Conservation (phyloP, 495 filamentous ascomycete species). For the Tuber borchii region DNA sequence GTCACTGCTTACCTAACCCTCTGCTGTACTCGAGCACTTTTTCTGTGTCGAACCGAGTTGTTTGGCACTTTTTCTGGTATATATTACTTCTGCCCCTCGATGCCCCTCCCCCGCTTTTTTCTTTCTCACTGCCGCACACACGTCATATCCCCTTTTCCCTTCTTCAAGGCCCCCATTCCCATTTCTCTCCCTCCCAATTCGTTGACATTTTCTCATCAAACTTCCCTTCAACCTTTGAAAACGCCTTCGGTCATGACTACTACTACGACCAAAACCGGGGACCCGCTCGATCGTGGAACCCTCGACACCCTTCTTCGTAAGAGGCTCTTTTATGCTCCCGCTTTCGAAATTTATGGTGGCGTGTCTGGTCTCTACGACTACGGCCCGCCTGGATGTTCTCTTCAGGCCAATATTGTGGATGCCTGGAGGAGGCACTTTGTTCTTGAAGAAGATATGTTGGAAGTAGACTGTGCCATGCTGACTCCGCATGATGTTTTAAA, state of each 20-base stretch:
- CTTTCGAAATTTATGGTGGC: constrained; percentile 90
- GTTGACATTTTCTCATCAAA: too few relatives aligned
- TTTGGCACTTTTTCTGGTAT: not conserved
- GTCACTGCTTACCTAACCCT: too few relatives aligned
- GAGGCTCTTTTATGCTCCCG: constrained; percentile 87
- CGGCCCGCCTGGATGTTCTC: constrained; percentile 71
- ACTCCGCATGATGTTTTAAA: constrained; percentile 88
- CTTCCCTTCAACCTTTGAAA: constrained; percentile 25
- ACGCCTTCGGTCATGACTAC: constrained; percentile 51
- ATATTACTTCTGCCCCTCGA: constrained; percentile 5
- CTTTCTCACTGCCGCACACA: constrained; percentile 16
- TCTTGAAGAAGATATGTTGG: constrained; percentile 83
- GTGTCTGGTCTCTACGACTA: constrained; percentile 81
- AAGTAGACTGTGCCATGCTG: constrained; percentile 77
- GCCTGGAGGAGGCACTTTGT: constrained; percentile 89
- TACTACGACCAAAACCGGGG: constrained; percentile 81
- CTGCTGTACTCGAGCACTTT: not conserved
- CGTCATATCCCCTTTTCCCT: constrained; percentile 7
- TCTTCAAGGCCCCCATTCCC: not conserved
- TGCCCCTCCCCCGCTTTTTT: constrained; percentile 39
- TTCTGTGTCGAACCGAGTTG: constrained; percentile 12
- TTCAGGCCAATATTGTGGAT: constrained; percentile 82
- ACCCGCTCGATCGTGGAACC: constrained; percentile 70
- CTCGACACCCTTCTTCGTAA: constrained; percentile 80
- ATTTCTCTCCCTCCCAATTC: too few relatives aligned